These are phyloP conservation scores for Eustoma russellianum DNA, from an alignment of 257 asterid species.

Conservation along the genomic window DNA sequence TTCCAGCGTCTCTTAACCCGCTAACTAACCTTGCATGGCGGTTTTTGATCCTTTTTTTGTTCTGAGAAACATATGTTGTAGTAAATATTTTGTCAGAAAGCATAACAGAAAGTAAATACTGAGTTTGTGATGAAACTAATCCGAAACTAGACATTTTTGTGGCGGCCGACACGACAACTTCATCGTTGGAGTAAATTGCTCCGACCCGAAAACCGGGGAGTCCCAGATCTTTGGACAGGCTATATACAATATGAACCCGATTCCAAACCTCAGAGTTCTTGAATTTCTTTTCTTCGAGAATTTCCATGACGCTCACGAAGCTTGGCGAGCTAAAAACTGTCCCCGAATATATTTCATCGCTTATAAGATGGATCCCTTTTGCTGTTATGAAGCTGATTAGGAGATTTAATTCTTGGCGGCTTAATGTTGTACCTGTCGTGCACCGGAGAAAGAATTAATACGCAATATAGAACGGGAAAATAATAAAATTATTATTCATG, in stretches of 20 bases:
- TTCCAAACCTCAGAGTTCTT: slow-evolving; percentile 25
- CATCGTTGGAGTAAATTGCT: slow-evolving; percentile 56
- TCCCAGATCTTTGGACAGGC: slow-evolving; percentile 85
- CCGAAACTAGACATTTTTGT: slow-evolving; percentile 92
- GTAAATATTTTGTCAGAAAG: slow-evolving; percentile 58
- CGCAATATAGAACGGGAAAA: too few relatives aligned
- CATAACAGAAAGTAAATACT: slow-evolving; percentile 55
- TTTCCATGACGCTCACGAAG: slow-evolving; percentile 60
- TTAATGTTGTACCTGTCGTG: slow-evolving; percentile 25
- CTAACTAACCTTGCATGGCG: slow-evolving; percentile 48
- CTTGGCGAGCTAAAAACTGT: slow-evolving; percentile 53
- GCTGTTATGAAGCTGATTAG: slow-evolving; percentile 44
- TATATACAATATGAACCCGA: slow-evolving; percentile 70
- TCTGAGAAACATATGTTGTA: slow-evolving; percentile 34
- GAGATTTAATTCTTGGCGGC: slow-evolving; percentile 41
- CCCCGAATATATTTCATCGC: slow-evolving; percentile 83
- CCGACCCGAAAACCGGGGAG: slow-evolving; percentile 91
- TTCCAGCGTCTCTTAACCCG: slow-evolving; percentile 44
- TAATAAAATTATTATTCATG: too few relatives aligned
- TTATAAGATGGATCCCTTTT: slow-evolving; percentile 59
- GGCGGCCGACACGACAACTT: slow-evolving; percentile 56
- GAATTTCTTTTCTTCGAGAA: slow-evolving; percentile 29
- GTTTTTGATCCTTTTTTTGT: slow-evolving; percentile 37
- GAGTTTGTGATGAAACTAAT: slow-evolving; percentile 72
- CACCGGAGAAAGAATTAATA: too few relatives aligned